Conservation (phyloP, 768 basidiomycete species). For the Podaxis sp. region DNA sequence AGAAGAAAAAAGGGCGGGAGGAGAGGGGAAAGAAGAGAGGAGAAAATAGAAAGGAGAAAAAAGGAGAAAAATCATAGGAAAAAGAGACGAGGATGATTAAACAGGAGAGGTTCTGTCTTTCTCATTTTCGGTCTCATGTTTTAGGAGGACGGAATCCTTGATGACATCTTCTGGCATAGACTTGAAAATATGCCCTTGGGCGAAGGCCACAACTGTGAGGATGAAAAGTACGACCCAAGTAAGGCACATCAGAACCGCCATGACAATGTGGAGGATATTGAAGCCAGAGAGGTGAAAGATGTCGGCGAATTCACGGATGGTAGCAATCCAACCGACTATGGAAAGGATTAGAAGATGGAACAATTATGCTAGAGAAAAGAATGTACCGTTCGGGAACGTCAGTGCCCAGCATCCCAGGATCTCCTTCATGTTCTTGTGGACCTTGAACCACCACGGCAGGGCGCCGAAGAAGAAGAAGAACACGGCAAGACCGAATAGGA, state of each 20-base stretch:
- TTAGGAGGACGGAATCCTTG: conserved; percentile 29
- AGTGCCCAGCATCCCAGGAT: conserved; percentile 51
- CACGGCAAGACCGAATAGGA: conserved; percentile 46
- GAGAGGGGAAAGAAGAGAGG: neutral
- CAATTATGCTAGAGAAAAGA: neutral
- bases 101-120: neutral
- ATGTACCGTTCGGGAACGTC: conserved; percentile 44
- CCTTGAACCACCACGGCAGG: conserved; percentile 49
- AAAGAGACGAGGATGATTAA: neutral
- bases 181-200: conserved; percentile 42
- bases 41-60: neutral
- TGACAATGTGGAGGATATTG: conserved; percentile 36
- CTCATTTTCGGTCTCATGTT: neutral
- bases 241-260: conserved; percentile 38
- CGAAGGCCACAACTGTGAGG: conserved; percentile 41
- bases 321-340: conserved; percentile 45
- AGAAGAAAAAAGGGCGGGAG: neutral
- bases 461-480: conserved; percentile 47
- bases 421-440: conserved; percentile 44
- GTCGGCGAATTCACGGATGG: conserved; percentile 40
- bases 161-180: conserved; percentile 42
- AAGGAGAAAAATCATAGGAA: neutral
- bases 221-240: conserved; percentile 42
- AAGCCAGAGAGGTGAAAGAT: conserved; percentile 40
- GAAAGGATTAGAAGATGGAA: neutral